phyloP scores from a whole-genome alignment of 2,329 filamentous ascomycete genomes.

The Hymenoscyphus scutula region DNA sequence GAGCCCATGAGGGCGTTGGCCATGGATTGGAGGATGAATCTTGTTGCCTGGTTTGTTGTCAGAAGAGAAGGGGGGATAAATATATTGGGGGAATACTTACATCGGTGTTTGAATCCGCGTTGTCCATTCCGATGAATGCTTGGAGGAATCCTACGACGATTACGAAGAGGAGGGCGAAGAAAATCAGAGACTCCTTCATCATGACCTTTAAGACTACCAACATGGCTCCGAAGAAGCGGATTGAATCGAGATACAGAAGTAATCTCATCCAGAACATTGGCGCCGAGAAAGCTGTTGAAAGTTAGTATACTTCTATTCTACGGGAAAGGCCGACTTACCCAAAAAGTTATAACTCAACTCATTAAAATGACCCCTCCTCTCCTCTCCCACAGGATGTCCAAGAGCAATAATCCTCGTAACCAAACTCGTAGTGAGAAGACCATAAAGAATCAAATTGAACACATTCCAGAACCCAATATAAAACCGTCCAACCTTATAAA shows the following conservation, averaged over 20 bases:
- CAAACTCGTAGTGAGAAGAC: constrained; percentile 74
- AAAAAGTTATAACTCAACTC: constrained; percentile 89
- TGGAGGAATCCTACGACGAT: constrained; percentile 87
- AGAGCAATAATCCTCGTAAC: constrained; percentile 76
- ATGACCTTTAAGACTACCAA: constrained; percentile 92
- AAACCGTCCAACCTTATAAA: constrained; percentile 89
- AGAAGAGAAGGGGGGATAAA: neutral
- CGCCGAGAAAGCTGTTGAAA: constrained; percentile 67
- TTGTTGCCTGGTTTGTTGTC: constrained; percentile 49
- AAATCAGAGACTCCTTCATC: constrained; percentile 93
- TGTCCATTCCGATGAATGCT: constrained; percentile 88
- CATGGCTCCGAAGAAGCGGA: constrained; percentile 98
- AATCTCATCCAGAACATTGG: constrained; percentile 97
- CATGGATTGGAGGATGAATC: constrained; percentile 79
- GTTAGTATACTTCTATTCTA: constrained; percentile 17
- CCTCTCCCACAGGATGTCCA: constrained; percentile 51
- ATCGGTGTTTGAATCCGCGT: constrained; percentile 67
- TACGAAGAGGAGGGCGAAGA: constrained; percentile 86
- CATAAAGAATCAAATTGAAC: constrained; percentile 84
- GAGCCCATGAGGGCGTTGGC: constrained; percentile 87
- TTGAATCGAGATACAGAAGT: constrained; percentile 86
- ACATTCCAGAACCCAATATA: constrained; percentile 97
- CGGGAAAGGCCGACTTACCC: constrained; percentile 21
- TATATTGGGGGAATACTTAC: neutral
- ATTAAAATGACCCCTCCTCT: constrained; percentile 63